phyloP scores from a whole-genome alignment of 2,329 filamentous ascomycete species.

The Neoascochyta sp. region DNA sequence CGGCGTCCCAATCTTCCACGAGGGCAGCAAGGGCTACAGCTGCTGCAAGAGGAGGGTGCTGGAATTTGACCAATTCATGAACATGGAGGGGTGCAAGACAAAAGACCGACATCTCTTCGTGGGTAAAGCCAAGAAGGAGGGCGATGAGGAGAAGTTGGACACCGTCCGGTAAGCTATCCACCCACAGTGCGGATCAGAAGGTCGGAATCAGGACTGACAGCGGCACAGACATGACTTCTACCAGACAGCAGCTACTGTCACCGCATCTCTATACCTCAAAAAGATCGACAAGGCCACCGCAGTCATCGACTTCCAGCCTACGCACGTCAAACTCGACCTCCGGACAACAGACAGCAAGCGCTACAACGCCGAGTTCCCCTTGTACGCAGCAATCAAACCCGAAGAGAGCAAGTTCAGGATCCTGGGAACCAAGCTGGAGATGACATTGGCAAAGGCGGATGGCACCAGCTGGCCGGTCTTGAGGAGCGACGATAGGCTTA shows the following conservation, averaged over 20 bases:
- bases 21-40: slow-evolving; percentile 94
- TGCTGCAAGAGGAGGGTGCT: slow-evolving; percentile 94
- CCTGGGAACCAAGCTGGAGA: slow-evolving; percentile 83
- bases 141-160: slow-evolving; percentile 69
- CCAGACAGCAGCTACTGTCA: slow-evolving; percentile 80
- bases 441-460: slow-evolving; percentile 69
- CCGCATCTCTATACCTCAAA: slow-evolving; percentile 91
- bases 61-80: slow-evolving; percentile 98
- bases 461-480: slow-evolving; percentile 81
- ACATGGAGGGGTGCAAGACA: slow-evolving; percentile 84
- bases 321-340: slow-evolving; percentile 70
- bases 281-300: slow-evolving; percentile 85
- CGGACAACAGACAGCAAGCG: slow-evolving; percentile 83
- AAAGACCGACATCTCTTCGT: slow-evolving; percentile 82
- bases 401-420: slow-evolving; percentile 75
- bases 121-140: slow-evolving; percentile 68
- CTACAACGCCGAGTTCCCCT: slow-evolving; percentile 67
- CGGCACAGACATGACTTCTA: slow-evolving; percentile 77
- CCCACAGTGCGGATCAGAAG: too few relatives aligned
- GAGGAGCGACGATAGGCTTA: slow-evolving; percentile 68
- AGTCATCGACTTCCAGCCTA: slow-evolving; percentile 64
- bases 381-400: slow-evolving; percentile 74
- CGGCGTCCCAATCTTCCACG: slow-evolving; percentile 88
- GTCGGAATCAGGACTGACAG: slow-evolving; percentile 10
- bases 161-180: slow-evolving; percentile 62